Evolutionary conservation across 106 monocot genomes (phyloP), one percentile per base, ranked within the genome.

Genomic region (Dioscorea zingiberensis): DNA sequence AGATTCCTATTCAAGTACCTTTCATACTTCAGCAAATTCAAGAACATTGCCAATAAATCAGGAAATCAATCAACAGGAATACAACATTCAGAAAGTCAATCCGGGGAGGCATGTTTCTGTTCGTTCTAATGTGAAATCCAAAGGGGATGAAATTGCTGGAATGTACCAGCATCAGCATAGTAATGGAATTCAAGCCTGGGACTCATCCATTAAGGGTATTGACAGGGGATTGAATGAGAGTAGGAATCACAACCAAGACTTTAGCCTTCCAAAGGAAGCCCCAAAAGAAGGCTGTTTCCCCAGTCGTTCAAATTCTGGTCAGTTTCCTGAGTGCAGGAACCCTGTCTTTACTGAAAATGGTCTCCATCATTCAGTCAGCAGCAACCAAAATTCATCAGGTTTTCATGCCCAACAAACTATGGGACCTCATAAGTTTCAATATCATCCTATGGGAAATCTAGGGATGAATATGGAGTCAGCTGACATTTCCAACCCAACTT

Each of bases 361-460:
- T 13, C 54, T 71, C 7, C 59, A 65, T 49, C 38, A 29, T 78
- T 76, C 65, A n/a, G 12, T 77, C 25, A 63, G 66, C 47, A 67
- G 64, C 17, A 76, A 46, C 56, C 71, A 69, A 21, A 74, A 72
- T 38, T 57, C 55, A 1, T 58, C 61, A 0, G 62, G 53, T 67
- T 76, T 77, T 24, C 55, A 71, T 73, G 79, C 58, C 65, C 65
- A 45, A 66, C 72, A 75, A 58, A 7, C 47, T 64, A 58, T 72
- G 13, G 78, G 70, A 30, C 64, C 78, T 55, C 68, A 54, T 26
- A 83, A 67, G 67, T 70, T 77, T 64, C 84, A 82, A 27, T 79
- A 71, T 32, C 83, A 81, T 47, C 60, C 77, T 13, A 81, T 70
- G 69, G 83, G 81, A 44, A 90, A 72, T 76, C 55, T 79, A 25